Evolutionary conservation across 1,139 yeast species (phyloP), one percentile per base, ranked within the genome.

Genomic region (Hemisphaericaspora subhashii): DNA sequence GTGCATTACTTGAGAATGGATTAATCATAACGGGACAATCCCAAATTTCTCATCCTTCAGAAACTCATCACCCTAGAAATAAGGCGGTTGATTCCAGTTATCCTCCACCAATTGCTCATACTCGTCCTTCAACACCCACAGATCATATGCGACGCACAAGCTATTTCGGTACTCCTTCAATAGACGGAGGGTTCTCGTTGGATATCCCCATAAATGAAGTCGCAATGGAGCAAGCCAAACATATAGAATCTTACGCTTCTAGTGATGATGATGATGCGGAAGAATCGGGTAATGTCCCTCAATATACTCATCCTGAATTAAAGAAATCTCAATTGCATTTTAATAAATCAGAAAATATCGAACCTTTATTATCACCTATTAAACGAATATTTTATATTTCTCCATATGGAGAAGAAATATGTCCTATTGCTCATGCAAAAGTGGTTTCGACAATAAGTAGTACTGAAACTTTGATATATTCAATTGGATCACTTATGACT

Each of bases 401-500:
- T 23, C 94, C 95, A 0, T 86, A 86, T 53, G 96, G 96, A 1
- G 88, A 86, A 53, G 96, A 88, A 54, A 85, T 87, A 24, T 78
- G 83, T 48, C 96, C 97, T 3, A 62, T 71, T 18, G 92, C 94
- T 2, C 84, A 84, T 48, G 64, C 79, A 5, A 68, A 86, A 42
- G 92, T 84, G 0, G 58, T 79, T 1, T 59, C 77, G 0, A 70
- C 78, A 16, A 58, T 88, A 3, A 57, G 72, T 15, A 56, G 66
- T 9, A 68, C 86, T 0, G 77, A 82, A 36, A 72, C 77, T 11
- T 62, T 89, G 0, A 68, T 90, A 0, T 88, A 82, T 54, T 86
- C 95, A 1, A 85, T 90, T 43, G 97, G 97, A 1, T 86, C 95
- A 3, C 65, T 90, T 32, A 85, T 86, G 83, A 89, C 97, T 0